Evolutionary conservation across 1,284 basidiomycete genomes (phyloP).

Genomic region (Tilletia indica): DNA sequence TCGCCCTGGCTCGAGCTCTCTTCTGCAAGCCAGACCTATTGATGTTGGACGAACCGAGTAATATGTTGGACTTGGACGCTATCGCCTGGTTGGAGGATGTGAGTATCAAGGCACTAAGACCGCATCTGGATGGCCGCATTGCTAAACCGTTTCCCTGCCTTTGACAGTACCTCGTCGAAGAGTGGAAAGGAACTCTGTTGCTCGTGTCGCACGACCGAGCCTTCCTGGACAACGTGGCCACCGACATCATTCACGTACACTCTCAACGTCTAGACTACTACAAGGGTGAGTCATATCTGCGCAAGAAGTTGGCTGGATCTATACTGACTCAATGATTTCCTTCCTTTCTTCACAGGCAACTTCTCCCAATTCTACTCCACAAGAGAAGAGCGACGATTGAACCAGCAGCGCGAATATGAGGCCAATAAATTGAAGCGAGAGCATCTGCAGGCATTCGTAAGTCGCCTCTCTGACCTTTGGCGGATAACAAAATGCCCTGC

Average conservation of each 20-base stretch:
- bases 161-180: conserved; percentile 66
- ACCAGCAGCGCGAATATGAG: conserved; percentile 75
- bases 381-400: conserved; percentile 87
- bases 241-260: conserved; percentile 97
- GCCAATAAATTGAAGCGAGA: conserved; percentile 90
- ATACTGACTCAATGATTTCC: not conserved
- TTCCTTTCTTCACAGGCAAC: conserved; percentile 77
- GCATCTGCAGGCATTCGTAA: conserved; percentile 91
- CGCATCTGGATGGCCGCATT: not conserved
- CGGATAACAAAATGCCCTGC: conserved; percentile 4
- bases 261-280: conserved; percentile 84
- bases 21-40: conserved; percentile 73
- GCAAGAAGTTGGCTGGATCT: not conserved
- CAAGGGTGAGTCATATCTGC: conserved; percentile 5
- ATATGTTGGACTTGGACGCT: conserved; percentile 69
- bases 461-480: conserved; percentile 58
- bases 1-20: conserved; percentile 88
- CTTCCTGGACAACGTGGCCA: conserved; percentile 95
- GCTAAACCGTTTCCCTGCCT: not conserved
- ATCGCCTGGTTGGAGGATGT: conserved; percentile 56
- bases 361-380: conserved; percentile 99
- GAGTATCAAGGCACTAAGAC: not conserved
- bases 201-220: conserved; percentile 98
- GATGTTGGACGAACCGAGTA: conserved; percentile 69
- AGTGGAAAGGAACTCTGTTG: conserved; percentile 89